phyloP scores from a whole-genome alignment of 2,329 filamentous ascomycete species.

The Fusarium hainanense region DNA sequence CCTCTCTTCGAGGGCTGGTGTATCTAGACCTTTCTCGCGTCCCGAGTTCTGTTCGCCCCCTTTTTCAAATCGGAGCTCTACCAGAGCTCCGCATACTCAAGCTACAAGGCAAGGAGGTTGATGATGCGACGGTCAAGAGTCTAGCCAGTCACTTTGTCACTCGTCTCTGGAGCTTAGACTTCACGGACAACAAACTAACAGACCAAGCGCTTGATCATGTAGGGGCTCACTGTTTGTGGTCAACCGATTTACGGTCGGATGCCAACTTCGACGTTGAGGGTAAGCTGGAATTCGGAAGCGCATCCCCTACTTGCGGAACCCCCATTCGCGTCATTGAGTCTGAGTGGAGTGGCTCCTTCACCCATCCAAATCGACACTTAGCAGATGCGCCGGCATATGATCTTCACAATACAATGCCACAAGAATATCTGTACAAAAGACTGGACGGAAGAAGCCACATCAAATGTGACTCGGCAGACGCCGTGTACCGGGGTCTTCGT shows the following conservation, averaged over 20 bases:
- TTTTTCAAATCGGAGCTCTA: conserved; percentile 53
- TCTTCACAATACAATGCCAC: conserved; percentile 28
- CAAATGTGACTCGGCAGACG: conserved; percentile 47
- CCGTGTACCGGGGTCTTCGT: conserved; percentile 39
- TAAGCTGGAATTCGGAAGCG: conserved; percentile 48
- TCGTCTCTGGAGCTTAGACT: conserved; percentile 68
- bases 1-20: conserved; percentile 55
- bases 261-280: conserved; percentile 60
- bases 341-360: conserved; percentile 56
- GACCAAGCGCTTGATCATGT: conserved; percentile 55
- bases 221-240: conserved; percentile 49
- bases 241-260: conserved; percentile 50
- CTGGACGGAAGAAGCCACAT: conserved; percentile 43
- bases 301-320: conserved; percentile 52
- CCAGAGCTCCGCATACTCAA: conserved; percentile 65
- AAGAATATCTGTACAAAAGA: conserved; percentile 47
- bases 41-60: conserved; percentile 57
- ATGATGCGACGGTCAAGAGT: conserved; percentile 51
- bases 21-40: conserved; percentile 65
- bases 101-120: conserved; percentile 59
- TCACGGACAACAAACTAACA: conserved; percentile 63
- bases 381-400: conserved; percentile 58
- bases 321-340: conserved; percentile 63
- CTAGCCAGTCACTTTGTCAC: conserved; percentile 48
- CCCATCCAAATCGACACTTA: conserved; percentile 60